phyloP scores from a whole-genome alignment of 495 filamentous ascomycete genomes.

The Rhypophila decipiens region DNA sequence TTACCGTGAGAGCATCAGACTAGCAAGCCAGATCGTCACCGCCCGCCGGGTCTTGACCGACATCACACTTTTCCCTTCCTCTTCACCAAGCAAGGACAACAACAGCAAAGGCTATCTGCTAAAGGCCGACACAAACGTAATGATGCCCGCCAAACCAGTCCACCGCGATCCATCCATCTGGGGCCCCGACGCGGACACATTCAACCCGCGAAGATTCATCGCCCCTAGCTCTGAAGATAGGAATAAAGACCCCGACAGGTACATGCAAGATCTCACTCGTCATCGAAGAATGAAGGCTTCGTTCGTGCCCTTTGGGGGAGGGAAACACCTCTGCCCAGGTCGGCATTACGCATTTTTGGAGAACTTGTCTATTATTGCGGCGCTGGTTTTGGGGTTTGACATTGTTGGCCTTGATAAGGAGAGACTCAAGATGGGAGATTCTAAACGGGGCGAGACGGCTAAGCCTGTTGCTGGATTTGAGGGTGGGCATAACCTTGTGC shows the following conservation, averaged over 20 bases:
- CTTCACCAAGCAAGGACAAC: not conserved
- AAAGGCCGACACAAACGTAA: constrained; percentile 25
- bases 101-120: constrained; percentile 14
- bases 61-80: not conserved
- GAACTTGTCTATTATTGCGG: constrained; percentile 28
- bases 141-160: constrained; percentile 18
- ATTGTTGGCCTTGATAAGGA: constrained; percentile 10
- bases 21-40: constrained; percentile 5
- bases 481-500: constrained; percentile 7
- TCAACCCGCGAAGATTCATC: constrained; percentile 28
- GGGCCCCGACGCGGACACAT: constrained; percentile 23
- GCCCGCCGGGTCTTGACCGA: constrained; percentile 1
- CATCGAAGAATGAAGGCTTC: constrained; percentile 15
- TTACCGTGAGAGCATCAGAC: constrained; percentile 14
- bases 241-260: constrained; percentile 9
- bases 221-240: no score
- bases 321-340: constrained; percentile 39
- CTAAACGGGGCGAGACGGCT: constrained; percentile 6
- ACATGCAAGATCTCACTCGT: constrained; percentile 5
- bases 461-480: constrained; percentile 14
- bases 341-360: constrained; percentile 40
- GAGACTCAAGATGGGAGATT: constrained; percentile 2
- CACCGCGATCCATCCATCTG: constrained; percentile 21
- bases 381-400: constrained; percentile 35
- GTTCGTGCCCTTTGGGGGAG: constrained; percentile 40